Conservation (phyloP, 2,329 filamentous ascomycete genomes). For the Alternaria sp. region DNA sequence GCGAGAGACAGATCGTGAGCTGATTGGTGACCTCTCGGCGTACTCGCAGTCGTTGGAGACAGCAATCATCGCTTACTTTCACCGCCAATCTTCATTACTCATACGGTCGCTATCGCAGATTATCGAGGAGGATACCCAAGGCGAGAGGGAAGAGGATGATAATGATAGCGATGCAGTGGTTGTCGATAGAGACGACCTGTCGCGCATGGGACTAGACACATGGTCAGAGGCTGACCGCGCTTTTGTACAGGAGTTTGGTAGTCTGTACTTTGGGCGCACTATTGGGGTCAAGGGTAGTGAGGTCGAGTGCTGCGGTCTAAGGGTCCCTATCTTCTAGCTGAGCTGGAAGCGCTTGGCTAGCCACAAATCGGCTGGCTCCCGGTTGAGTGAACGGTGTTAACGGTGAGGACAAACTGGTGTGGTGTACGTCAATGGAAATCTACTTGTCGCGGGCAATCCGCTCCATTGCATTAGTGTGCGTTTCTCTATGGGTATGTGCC, state of each 20-base stretch:
- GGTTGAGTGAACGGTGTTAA: slow-evolving; percentile 1
- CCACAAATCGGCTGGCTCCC: slow-evolving; percentile 15
- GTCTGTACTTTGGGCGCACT: slow-evolving; percentile 70
- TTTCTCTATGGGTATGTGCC: slow-evolving; percentile 3
- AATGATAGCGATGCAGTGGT: slow-evolving; percentile 52
- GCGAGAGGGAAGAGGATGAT: slow-evolving; percentile 46
- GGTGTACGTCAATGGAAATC: slow-evolving; percentile 1
- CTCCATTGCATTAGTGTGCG: slow-evolving; percentile 10
- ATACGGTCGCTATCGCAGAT: slow-evolving; percentile 69
- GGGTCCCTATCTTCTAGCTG: slow-evolving; percentile 56
- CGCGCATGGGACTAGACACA: slow-evolving; percentile 77
- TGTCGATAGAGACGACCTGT: slow-evolving; percentile 70
- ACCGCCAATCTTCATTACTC: slow-evolving; percentile 74
- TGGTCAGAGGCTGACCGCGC: slow-evolving; percentile 76
- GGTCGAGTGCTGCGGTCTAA: slow-evolving; percentile 77
- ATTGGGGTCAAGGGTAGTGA: slow-evolving; percentile 72
- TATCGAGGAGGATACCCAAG: slow-evolving; percentile 61
- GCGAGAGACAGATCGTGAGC: slow-evolving; percentile 58
- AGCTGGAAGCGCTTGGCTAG: slow-evolving; percentile 2
- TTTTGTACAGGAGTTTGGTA: slow-evolving; percentile 70
- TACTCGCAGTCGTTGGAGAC: slow-evolving; percentile 65
- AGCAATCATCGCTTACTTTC: slow-evolving; percentile 81
- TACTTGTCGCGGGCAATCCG: slow-evolving; percentile 3
- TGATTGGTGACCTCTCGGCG: slow-evolving; percentile 54
- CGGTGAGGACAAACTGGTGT: slow-evolving; percentile 2